Evolutionary conservation across 2,329 filamentous ascomycete species (phyloP), one percentile per base, ranked within the genome.

Genomic region (Botrytis deweyae): DNA sequence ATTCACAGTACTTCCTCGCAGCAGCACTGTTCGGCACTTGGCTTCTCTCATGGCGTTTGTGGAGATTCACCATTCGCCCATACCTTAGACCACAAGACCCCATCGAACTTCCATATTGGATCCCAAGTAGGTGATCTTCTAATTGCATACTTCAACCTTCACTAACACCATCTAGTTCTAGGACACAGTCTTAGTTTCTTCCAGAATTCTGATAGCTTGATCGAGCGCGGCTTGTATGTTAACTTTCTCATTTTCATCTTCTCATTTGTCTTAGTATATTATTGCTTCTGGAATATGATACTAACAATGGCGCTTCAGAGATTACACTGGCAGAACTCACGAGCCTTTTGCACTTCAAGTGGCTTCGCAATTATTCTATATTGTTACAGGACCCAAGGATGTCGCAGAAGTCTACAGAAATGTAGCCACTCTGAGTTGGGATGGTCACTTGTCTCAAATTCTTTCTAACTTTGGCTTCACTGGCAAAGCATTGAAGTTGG

Each of bases 21-120:
- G 25, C 64, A 25, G 64, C 64, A 52, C 25, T 67, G 33, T 49
- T 67, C 12, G 44, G 29, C 44, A 52, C 42, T 33, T 69, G 66
- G 49, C 66, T 69, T 20, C 22, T 69, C 33, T 52, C 52, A n/a
- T 73, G 72, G 72, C 65, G 66, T 22, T 42, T 64, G 22, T 73
- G 72, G 72, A 61, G 65, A 42, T 73, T 73, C 25, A 73, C 55
- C 8, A 46, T 73, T 14, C 38, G 33, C 14, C 72, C 72, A n/a
- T 63, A 40, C 36, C 33, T 73, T 16, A 61, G 59, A n/a, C 72
- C 72, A 20, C 64, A 73, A n/a, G 38, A 52, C 7, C 72, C 72
- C 4, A 55, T 52, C 33, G 72, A 70, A 36, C 58, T 73, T 25
- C 72, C 72, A 22, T 73, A 73, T n/a, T 73, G 65, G 65, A 70